Base-by-base conservation (phyloP, 768 basidiomycete species). In the Podaxis sp. region DNA sequence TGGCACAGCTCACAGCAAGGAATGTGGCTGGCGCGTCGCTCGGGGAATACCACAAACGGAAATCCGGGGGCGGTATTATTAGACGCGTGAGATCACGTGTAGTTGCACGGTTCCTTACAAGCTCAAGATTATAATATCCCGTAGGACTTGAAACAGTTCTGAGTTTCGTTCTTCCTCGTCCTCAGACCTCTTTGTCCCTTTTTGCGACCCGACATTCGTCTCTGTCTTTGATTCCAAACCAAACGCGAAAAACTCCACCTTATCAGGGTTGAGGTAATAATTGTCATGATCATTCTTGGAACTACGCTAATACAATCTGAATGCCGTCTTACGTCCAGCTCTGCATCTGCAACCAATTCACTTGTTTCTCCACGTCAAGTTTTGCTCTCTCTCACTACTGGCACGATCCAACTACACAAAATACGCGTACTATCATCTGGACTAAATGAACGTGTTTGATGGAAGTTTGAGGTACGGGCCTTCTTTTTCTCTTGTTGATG, bases 371-470 rank as follows among this genome's bases (percentile, higher is more conserved):
- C n/a, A 19, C 29, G 24, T 13, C 49, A 40, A 15, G 22, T 17
- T 19, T 11, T 5, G 37, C 29, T 25, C 11, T 54, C 7, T 22
- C 1, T n/a, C 53, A 33, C 24, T 19, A 7, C n/a, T 29, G 24
- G 56, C 55, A 11, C 55, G 43, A 36, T 15, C 1, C 37, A 24
- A 55, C 24, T 7, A 8, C 33, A 27, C 46, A 27, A 22, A 19
- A 9, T 22, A 40, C 55, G 13, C 36, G 27, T 50, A 49, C 36
- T 41, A 25, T 46, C 37, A 3, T 38, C 22, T 36, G 24, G 29
- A 40, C 19, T 12, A 22, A 38, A 82, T 82, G 81, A 75, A 77
- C 68, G 70, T 67, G 63, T 68, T 65, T 56, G 70, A 74, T 61
- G 68, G 66, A 57, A 81, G 76, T 25, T 50, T 49, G 17, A 65